Conservation (phyloP, 768 basidiomycete genomes). For the Boletellus sp. region DNA sequence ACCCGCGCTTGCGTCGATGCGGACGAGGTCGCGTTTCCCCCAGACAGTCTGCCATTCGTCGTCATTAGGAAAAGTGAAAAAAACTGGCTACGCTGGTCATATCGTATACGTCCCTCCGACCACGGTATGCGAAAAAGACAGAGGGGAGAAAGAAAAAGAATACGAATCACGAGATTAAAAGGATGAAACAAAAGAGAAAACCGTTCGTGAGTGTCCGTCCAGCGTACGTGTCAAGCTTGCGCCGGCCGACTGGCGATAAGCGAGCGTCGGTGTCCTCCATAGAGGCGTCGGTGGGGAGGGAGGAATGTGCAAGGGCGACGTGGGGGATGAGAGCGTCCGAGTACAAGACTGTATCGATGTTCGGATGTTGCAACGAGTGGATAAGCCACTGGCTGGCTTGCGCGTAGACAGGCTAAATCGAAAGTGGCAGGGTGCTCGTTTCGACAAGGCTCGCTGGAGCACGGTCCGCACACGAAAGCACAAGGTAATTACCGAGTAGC, state of each 20-base stretch:
- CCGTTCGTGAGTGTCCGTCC: constrained; percentile 26
- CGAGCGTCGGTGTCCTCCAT: constrained; percentile 20
- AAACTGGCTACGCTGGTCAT: constrained; percentile 21
- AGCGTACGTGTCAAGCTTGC: constrained; percentile 24
- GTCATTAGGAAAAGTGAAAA: constrained; percentile 23
- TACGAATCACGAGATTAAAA: no score
- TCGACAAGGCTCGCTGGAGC: constrained; percentile 13
- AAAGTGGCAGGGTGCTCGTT: constrained; percentile 15
- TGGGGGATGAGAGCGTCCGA: constrained; percentile 20
- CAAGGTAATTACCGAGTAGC: constrained; percentile 29
- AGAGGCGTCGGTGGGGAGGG: not conserved
- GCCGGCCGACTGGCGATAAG: constrained; percentile 10
- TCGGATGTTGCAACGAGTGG: constrained; percentile 28
- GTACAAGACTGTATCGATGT: constrained; percentile 18
- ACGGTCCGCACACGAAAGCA: constrained; percentile 22
- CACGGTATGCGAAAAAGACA: constrained; percentile 12
- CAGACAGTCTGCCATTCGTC: constrained; percentile 22
- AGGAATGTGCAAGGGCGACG: constrained; percentile 9
- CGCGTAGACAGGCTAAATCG: constrained; percentile 19
- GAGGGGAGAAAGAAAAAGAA: constrained; percentile 9
- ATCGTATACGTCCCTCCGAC: constrained; percentile 25
- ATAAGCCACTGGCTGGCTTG: constrained; percentile 15
- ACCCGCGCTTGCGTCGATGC: not conserved
- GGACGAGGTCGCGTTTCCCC: no score
- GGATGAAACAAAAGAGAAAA: constrained; percentile 6